Percentiles rank a stretch among this genome's conserved stretches.
These are phyloP conservation scores for Hordeum marinum DNA, from an alignment of 176 grass and related monocot genomes.

Conservation along the genomic window DNA sequence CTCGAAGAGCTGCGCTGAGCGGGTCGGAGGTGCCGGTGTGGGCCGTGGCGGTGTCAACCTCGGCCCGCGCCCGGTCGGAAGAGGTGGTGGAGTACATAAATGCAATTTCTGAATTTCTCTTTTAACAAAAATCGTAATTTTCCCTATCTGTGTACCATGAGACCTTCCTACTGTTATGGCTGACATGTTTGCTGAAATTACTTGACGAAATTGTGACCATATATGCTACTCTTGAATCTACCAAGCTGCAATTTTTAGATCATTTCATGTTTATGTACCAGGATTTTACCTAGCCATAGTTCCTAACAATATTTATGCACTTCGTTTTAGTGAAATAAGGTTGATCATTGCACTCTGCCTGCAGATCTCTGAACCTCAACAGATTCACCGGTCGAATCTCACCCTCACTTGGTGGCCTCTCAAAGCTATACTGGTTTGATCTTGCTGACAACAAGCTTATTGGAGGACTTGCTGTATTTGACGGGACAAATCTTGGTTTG, in stretches of 20 bases:
- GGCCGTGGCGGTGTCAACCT: no score
- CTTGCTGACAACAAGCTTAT: constrained; percentile 63
- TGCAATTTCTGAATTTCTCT: neutral
- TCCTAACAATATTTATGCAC: neutral
- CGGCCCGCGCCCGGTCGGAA: no score
- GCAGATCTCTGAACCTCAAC: constrained; percentile 79
- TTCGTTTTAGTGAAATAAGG: neutral
- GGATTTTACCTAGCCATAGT: neutral
- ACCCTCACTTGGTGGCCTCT: constrained; percentile 50
- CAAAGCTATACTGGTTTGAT: constrained; percentile 86
- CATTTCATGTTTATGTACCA: neutral
- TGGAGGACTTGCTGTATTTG: constrained; percentile 61
- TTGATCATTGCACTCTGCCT: constrained; percentile 14
- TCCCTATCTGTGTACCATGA: neutral
- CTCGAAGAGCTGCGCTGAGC: no score
- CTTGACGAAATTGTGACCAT: neutral
- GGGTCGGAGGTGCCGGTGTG: no score
- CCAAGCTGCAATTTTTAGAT: neutral
- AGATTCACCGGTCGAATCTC: constrained; percentile 62
- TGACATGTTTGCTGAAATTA: neutral
- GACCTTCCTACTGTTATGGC: neutral
- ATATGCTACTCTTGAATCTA: neutral
- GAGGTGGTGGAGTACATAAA: neutral
- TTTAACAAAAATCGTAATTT: neutral
- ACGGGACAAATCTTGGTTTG: constrained; percentile 60